Evolutionary conservation across 345 rosid genomes (phyloP), one percentile per base, ranked within the genome.

Genomic region (Reutealis trisperma): DNA sequence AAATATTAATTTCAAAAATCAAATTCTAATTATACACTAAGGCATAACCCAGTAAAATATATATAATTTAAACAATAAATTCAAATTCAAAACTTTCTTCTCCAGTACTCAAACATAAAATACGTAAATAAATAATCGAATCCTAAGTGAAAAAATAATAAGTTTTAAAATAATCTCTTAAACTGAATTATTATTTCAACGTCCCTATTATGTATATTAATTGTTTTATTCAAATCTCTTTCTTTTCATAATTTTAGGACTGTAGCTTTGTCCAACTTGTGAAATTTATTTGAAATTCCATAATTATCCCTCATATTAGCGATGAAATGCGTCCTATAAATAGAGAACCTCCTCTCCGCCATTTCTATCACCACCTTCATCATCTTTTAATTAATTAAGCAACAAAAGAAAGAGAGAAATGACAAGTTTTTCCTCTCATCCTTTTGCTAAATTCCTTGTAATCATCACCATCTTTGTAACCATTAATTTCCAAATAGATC

Each of bases 251-350:
- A 54, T 18, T 15, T 4, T 54, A 18, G 58, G 58, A 54, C n/a
- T 18, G 6, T 45, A 0, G n/a, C 58, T 54, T 16, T 54, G 3
- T n/a, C 27, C 55, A 30, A 67, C 34, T 67, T 67, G 55, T 67
- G 11, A 54, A 1, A 13, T 1, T 3, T 21, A 21, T 45, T 12
- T 22, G 14, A 73, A 73, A 68, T 69, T 60, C 62, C 74, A 14
- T 8, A 47, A 32, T 69, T 37, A 60, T 55, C 19, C 67, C 42
- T 60, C 6, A 37, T 2, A 34, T 12, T 12, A 10, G 9, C 4
- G 30, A 49, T 13, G 25, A 3, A 64, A 66, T 30, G 24, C 3
- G n/a, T 25, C 51, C 80, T 79, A 86, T 84, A 83, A 84, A 84
- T 27, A 1, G 58, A 15, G 21, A 19, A 18, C 37, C 19, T 8